Evolutionary conservation across 2,329 filamentous ascomycete species (phyloP).

Genomic region (Arthrobotrys sphaeroides): DNA sequence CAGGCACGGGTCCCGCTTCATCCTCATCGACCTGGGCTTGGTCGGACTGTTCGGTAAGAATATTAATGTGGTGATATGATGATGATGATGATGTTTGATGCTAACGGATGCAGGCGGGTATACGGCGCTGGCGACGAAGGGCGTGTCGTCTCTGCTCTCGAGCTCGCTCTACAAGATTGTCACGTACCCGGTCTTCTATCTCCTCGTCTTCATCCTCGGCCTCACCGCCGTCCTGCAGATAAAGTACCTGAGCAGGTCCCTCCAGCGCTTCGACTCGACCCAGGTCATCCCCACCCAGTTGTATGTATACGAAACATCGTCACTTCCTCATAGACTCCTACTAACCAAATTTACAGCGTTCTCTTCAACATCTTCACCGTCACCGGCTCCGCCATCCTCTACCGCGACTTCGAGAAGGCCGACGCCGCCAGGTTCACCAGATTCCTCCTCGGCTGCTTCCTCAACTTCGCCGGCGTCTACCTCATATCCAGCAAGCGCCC

Average conservation of each 20-base stretch:
- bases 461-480: constrained; percentile 97
- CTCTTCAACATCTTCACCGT: constrained; percentile 96
- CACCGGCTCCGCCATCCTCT: constrained; percentile 88
- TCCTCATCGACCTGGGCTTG: constrained; percentile 89
- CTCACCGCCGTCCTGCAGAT: constrained; percentile 94
- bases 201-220: constrained; percentile 79
- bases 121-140: constrained; percentile 95
- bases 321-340: not conserved
- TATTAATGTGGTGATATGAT: constrained; percentile 9
- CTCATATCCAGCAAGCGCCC: constrained; percentile 88
- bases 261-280: constrained; percentile 95
- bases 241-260: constrained; percentile 87
- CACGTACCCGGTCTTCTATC: constrained; percentile 90
- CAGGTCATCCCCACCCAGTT: constrained; percentile 98
- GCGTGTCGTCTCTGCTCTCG: constrained; percentile 92
- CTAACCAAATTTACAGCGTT: constrained; percentile 64
- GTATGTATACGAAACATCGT: constrained; percentile 4
- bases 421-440: constrained; percentile 77
- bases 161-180: constrained; percentile 89
- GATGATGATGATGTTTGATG: constrained; percentile 13
- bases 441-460: constrained; percentile 86
- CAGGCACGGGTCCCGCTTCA: constrained; percentile 82
- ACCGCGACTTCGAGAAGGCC: constrained; percentile 91
- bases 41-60: constrained; percentile 88
- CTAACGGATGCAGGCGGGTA: constrained; percentile 74